Base-by-base conservation (phyloP, 441 rosid genomes). In the Raphanus hybrid region DNA sequence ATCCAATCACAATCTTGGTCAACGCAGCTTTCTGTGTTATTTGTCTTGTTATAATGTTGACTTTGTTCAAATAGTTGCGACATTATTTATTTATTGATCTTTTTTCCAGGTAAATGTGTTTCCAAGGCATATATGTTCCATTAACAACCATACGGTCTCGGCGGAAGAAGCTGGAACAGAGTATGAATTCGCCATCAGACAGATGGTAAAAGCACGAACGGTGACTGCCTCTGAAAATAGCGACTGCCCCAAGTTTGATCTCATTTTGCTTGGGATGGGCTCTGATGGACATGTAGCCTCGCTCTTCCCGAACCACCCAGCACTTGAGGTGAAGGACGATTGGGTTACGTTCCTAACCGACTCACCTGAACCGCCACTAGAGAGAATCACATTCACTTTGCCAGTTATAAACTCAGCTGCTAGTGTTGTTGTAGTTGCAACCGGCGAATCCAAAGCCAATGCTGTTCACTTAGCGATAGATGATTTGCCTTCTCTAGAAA, bases 371-470 rank as follows among this genome's bases (percentile, higher is more conserved):
- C 88, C 94, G 48, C 98, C 99, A 27, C 95, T 91, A 0, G 98
- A 92, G 88, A 90, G 98, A 82, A 91, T 95, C 79, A 95, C 97
- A 8, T 92, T 92, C 83, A 95, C 98, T 64, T 75, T 95, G 71
- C 97, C 99, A 0, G 97, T 93, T 82, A 95, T 95, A 80, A 92
- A 92, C 81, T 85, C 98, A 0, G 94, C 99, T 41, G 85, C 96
- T 70, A 90, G 85, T 8, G 96, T 92, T 50, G 96, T 80, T 4
- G 70, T 95, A 9, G 93, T 91, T 0, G 94, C 86, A 74, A 77
- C 92, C 3, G 98, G 95, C 1, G 96, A 91, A 61, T 78, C 81
- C 88, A 91, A 92, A 84, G 93, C 99, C 23, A 90, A 86, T 69
- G 89, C 92, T 43, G 75, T 87, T 2, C 97, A 87, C 82, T 76